A percentile compares a stretch with the other conserved stretches of the same genome.
phyloP scores from a whole-genome alignment of 768 basidiomycete genomes.

The Lactifluus piperatus region DNA sequence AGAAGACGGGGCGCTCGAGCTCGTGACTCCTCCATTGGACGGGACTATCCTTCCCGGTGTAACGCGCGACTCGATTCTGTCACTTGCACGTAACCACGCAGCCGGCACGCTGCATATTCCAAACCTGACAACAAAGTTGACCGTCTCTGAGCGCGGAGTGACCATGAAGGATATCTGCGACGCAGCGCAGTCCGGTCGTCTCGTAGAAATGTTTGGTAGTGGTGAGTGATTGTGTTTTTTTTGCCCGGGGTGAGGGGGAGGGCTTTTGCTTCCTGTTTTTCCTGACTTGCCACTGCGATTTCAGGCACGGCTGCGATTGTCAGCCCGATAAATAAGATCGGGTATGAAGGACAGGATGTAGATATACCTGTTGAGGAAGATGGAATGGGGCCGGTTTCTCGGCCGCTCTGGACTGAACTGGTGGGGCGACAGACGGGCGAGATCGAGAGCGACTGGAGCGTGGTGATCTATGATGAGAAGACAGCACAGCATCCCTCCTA shows the following conservation, averaged over 20 bases:
- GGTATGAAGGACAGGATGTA: constrained; percentile 35
- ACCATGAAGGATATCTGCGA: constrained; percentile 28
- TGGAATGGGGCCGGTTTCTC: constrained; percentile 35
- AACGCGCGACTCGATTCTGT: constrained; percentile 33
- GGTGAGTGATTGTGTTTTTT: neutral
- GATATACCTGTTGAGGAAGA: constrained; percentile 31
- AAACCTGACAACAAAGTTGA: constrained; percentile 22
- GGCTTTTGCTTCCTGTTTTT: neutral
- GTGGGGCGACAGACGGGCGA: constrained; percentile 35
- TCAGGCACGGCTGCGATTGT: constrained; percentile 36
- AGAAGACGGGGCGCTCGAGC: constrained; percentile 39
- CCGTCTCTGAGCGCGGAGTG: constrained; percentile 26
- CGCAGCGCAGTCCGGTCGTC: constrained; percentile 23
- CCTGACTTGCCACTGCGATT: neutral
- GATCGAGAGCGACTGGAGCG: constrained; percentile 36
- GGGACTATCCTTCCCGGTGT: constrained; percentile 39
- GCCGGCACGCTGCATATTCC: constrained; percentile 23
- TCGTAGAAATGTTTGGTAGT: constrained; percentile 30
- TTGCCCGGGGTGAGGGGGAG: too few species aligned
- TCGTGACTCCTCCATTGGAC: constrained; percentile 21
- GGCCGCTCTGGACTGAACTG: constrained; percentile 31
- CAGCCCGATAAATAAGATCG: constrained; percentile 31
- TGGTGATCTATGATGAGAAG: constrained; percentile 23
- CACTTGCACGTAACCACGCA: constrained; percentile 30
- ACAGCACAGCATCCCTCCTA: neutral